These are phyloP conservation scores for Phytopythium chamaehyphon DNA, from an alignment of 352 stramenopile genomes.

Conservation along the genomic window DNA sequence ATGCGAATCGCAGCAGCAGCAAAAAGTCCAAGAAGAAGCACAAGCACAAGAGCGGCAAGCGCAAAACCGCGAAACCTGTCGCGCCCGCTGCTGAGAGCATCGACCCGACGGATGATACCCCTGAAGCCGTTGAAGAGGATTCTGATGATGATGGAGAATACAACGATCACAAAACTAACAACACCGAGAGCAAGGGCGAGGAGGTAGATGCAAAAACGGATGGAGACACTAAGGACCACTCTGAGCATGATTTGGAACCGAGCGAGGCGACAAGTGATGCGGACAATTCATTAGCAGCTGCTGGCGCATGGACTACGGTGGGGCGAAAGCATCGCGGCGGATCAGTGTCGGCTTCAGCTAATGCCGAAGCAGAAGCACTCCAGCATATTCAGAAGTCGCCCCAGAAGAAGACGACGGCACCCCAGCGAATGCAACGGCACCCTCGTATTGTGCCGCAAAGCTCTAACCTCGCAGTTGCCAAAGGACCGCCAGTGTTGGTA, in stretches of 20 bases:
- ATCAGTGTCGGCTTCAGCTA: not conserved
- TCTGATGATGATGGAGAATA: conserved; percentile 22
- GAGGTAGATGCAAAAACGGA: not conserved
- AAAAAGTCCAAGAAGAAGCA: conserved; percentile 76
- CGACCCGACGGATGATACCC: conserved; percentile 11
- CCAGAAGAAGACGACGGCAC: not conserved
- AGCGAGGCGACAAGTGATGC: no score
- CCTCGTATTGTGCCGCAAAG: no score
- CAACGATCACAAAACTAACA: conserved; percentile 8
- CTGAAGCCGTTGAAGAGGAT: conserved; percentile 5
- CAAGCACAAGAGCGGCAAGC: conserved; percentile 71
- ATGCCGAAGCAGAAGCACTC: not conserved
- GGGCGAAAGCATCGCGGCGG: conserved; percentile 52
- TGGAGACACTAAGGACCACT: no score
- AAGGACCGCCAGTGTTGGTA: no score
- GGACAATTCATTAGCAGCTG: no score
- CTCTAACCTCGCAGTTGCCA: no score
- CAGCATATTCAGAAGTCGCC: not conserved
- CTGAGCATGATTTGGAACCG: no score
- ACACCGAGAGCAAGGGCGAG: not conserved
- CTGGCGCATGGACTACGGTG: conserved; percentile 66
- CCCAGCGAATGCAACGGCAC: no score
- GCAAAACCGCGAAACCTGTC: conserved; percentile 21
- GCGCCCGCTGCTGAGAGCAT: not conserved
- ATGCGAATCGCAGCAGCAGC: conserved; percentile 5